Conservation (phyloP, 2,329 filamentous ascomycete species). For the Teratosphaeria epicoccoides region DNA sequence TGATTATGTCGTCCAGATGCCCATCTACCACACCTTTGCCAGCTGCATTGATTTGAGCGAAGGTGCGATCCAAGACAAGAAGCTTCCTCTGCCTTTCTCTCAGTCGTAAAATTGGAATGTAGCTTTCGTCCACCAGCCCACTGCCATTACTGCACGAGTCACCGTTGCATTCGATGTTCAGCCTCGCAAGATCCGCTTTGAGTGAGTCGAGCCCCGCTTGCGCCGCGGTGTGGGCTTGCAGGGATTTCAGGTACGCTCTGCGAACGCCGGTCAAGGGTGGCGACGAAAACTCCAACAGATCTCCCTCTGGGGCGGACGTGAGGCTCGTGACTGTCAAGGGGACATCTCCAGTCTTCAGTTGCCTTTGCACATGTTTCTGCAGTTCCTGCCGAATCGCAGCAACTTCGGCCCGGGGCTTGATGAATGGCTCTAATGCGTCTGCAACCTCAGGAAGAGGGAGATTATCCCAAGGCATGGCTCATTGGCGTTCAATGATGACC, state of each 20-base stretch:
- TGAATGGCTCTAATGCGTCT: slow-evolving; percentile 21
- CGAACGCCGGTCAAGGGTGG: slow-evolving; percentile 18
- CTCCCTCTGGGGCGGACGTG: background rate
- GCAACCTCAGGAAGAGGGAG: slow-evolving; percentile 22
- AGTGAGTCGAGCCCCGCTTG: slow-evolving; percentile 20
- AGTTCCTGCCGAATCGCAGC: slow-evolving; percentile 17
- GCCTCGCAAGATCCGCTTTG: slow-evolving; percentile 18
- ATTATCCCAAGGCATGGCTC: slow-evolving; percentile 1
- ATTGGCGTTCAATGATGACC: background rate
- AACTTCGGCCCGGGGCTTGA: slow-evolving; percentile 21
- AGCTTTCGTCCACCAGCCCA: background rate
- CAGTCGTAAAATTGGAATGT: slow-evolving; percentile 15
- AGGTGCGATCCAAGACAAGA: slow-evolving; percentile 17
- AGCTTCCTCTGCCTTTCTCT: slow-evolving; percentile 20
- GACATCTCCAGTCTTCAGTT: slow-evolving; percentile 3
- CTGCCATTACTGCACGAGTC: too few species aligned
- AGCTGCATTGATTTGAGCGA: slow-evolving; percentile 9
- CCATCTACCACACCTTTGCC: slow-evolving; percentile 10
- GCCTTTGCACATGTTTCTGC: slow-evolving; percentile 16
- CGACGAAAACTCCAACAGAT: slow-evolving; percentile 5
- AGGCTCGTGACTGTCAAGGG: slow-evolving; percentile 6
- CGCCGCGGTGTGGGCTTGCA: slow-evolving; percentile 20
- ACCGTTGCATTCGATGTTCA: background rate
- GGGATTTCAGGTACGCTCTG: slow-evolving; percentile 21
- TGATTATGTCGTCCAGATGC: slow-evolving; percentile 18